Percentiles rank a stretch among this genome's conserved stretches.
Conservation (phyloP, 495 filamentous ascomycete species). For the Jackrogersella multiformis region DNA sequence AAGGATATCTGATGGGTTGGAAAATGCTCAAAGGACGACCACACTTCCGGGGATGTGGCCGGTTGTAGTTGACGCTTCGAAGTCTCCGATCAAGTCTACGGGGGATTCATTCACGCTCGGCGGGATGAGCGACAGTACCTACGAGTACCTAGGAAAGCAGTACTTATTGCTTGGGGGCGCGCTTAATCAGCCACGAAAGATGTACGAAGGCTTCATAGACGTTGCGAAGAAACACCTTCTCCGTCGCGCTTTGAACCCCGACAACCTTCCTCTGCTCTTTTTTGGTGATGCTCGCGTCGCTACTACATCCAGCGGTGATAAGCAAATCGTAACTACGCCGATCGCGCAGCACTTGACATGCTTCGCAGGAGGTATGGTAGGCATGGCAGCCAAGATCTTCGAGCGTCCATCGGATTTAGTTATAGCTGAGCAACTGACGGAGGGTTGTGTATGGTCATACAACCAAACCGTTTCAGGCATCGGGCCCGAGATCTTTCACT, state of each 20-base stretch:
- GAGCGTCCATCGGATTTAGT: conserved; percentile 73
- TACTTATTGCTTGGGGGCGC: conserved; percentile 76
- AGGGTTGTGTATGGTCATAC: conserved; percentile 92
- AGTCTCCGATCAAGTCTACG: conserved; percentile 61
- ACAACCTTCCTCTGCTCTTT: conserved; percentile 72
- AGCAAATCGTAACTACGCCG: conserved; percentile 41
- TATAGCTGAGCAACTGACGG: conserved; percentile 76
- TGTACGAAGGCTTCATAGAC: conserved; percentile 79
- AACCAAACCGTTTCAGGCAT: conserved; percentile 74
- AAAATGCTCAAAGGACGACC: conserved; percentile 70
- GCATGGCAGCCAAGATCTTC: conserved; percentile 78
- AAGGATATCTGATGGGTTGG: conserved; percentile 79
- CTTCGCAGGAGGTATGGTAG: conserved; percentile 89
- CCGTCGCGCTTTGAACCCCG: conserved; percentile 67
- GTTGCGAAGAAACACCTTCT: conserved; percentile 74
- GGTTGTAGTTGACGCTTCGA: conserved; percentile 68
- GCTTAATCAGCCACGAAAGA: conserved; percentile 73
- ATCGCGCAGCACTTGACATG: conserved; percentile 64
- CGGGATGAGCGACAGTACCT: conserved; percentile 79
- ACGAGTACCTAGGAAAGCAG: conserved; percentile 84
- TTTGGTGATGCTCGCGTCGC: conserved; percentile 57
- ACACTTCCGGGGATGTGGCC: conserved; percentile 85
- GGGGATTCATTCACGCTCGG: conserved; percentile 70
- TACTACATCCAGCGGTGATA: conserved; percentile 18
- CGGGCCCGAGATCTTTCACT: conserved; percentile 76